Evolutionary conservation across 2,329 filamentous ascomycete genomes (phyloP).

Genomic region (Ceratocystis huliohia): DNA sequence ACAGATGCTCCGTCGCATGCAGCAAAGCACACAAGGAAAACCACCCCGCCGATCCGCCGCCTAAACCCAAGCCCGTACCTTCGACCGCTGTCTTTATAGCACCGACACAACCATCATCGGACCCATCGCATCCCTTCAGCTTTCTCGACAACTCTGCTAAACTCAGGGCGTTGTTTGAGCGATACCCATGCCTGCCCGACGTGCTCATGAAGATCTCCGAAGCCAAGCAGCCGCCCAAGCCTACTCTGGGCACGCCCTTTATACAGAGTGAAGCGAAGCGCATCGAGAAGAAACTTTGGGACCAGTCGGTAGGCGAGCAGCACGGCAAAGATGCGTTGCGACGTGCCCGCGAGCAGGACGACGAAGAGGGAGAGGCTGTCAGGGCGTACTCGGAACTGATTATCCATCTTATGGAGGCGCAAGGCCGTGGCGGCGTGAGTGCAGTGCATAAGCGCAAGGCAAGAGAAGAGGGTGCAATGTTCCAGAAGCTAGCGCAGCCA

Average conservation of each 20-base stretch:
- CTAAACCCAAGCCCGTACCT: slow-evolving; percentile 24
- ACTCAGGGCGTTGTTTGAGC: slow-evolving; percentile 38
- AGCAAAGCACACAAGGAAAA: slow-evolving; percentile 40
- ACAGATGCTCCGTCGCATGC: slow-evolving; percentile 47
- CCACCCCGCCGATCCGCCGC: slow-evolving; percentile 34
- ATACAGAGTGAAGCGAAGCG: slow-evolving; percentile 18
- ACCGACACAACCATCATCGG: slow-evolving; percentile 15
- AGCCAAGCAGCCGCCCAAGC: slow-evolving; percentile 37
- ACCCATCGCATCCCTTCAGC: slow-evolving; percentile 35
- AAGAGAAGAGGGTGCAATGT: slow-evolving; percentile 14
- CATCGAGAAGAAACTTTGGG: slow-evolving; percentile 38
- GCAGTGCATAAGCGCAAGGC: slow-evolving; percentile 16
- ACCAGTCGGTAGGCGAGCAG: slow-evolving; percentile 43
- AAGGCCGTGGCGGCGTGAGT: slow-evolving; percentile 11
- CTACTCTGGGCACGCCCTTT: slow-evolving; percentile 17
- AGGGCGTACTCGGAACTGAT: slow-evolving; percentile 49
- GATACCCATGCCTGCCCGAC: slow-evolving; percentile 38
- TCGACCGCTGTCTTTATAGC: slow-evolving; percentile 14
- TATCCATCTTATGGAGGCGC: slow-evolving; percentile 34
- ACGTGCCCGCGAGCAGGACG: slow-evolving; percentile 36
- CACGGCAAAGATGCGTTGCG: slow-evolving; percentile 43
- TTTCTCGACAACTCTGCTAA: slow-evolving; percentile 40
- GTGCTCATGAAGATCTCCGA: slow-evolving; percentile 39
- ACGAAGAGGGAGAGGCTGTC: slow-evolving; percentile 46
- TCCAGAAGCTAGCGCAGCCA: slow-evolving; percentile 10